Evolutionary conservation across 768 basidiomycete species (phyloP).

Genomic region (Boletus subcaerulescens): DNA sequence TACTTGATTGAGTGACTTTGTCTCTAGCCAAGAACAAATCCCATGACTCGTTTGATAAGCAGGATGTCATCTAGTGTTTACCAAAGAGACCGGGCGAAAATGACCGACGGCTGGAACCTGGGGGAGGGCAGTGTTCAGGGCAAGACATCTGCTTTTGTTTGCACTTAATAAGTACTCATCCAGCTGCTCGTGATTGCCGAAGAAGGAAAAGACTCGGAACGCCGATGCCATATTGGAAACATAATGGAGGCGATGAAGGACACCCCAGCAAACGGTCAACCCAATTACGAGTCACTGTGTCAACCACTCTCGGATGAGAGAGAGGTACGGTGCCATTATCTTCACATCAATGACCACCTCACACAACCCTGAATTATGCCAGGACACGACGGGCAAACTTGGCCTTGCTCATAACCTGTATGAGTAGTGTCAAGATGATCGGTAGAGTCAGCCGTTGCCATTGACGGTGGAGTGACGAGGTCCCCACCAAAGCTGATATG

Average conservation of each 20-base stretch:
- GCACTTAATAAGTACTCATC: too few species aligned
- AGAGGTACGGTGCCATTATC: neutral
- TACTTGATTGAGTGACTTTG: neutral
- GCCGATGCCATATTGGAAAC: neutral
- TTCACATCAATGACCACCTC: neutral
- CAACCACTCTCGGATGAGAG: neutral
- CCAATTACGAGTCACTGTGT: neutral
- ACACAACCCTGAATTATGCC: neutral
- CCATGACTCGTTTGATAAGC: neutral
- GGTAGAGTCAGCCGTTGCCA: neutral
- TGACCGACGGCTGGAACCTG: neutral
- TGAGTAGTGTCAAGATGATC: neutral
- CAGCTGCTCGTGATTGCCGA: neutral
- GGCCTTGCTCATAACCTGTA: conserved; percentile 4
- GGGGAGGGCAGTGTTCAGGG: conserved; percentile 8
- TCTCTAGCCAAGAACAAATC: neutral
- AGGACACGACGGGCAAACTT: conserved; percentile 6
- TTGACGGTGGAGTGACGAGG: neutral
- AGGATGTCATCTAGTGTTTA: too few species aligned
- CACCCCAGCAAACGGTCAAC: neutral
- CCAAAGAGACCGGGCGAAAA: neutral
- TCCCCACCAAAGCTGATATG: too few species aligned
- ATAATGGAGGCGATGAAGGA: neutral
- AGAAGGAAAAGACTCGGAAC: neutral
- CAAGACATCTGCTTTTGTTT: too few species aligned